Evolutionary conservation across 176 grass and related monocot species (phyloP), one percentile per base, ranked within the genome.

Genomic region (Cenchrus purpureus): DNA sequence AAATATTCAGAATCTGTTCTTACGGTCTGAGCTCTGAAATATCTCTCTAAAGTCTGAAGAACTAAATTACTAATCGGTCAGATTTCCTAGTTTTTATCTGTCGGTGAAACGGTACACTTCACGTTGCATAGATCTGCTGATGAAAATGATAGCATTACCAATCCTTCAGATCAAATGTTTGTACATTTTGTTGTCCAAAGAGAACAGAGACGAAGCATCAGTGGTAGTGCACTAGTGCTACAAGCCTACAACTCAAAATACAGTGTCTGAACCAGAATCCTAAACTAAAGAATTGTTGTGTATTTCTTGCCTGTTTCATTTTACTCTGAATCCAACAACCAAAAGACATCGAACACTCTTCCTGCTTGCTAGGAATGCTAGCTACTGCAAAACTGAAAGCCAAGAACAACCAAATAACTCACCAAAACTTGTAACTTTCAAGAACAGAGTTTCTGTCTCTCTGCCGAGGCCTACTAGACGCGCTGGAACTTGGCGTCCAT

Each of bases 401-500:
- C 12, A 56, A 64, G 43, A 28, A 79, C 0, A 74, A 74, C 3
- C 22, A 34, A 64, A 65, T 11, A 64, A 73, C 20, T 25, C 25
- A 25, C 25, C 25, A 73, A 52, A 73, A 49, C 3, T 46, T 2
- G 7, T 46, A 46, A 46, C 8, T 6, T 46, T 46, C 7, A 46
- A 46, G 45, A 46, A 46, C 45, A 46, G 7, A 46, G 45, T 46
- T 25, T n/a, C n/a, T 25, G 45, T 46, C 45, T 46, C 6, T 19
- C 32, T 65, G 9, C 25, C 25, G 25, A 2, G 37, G 13, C 3
- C 25, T 9, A 9, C 53, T 70, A 81, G 19, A 14, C 13, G 66
- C 32, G 83, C 0, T 84, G 50, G 64, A 86, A 83, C 78, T 77
- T 87, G 20, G 89, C 81, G 71, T 82, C 77, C 68, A 88, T 79